A percentile compares a stretch with the other conserved stretches of the same genome.
These are phyloP conservation scores for Panicum miliaceum DNA, from an alignment of 176 grass and related monocot species.

Conservation along the genomic window DNA sequence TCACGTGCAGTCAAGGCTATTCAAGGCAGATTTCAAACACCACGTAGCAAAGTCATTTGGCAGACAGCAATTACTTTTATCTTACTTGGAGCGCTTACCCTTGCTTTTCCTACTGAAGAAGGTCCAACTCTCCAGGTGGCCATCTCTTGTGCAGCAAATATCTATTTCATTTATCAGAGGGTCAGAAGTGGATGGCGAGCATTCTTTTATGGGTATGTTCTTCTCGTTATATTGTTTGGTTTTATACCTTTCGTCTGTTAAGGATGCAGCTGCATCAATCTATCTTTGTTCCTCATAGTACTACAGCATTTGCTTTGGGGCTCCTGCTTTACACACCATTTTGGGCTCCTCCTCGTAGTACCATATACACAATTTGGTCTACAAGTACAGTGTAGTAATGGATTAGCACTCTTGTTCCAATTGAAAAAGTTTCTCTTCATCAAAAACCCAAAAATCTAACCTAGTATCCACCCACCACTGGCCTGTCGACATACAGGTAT, in stretches of 20 bases:
- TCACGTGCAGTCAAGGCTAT: slow-evolving; percentile 70
- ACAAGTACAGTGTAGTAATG: background rate
- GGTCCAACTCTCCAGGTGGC: slow-evolving; percentile 91
- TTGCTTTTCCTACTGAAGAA: slow-evolving; percentile 85
- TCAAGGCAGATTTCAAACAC: slow-evolving; percentile 83
- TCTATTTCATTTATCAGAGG: slow-evolving; percentile 89
- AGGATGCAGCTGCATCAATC: background rate
- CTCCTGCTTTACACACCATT: background rate
- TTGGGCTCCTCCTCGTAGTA: background rate
- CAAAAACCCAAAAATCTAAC: slow-evolving; percentile 1
- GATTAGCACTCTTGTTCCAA: background rate
- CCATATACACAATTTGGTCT: slow-evolving; percentile 2
- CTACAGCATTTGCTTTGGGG: background rate
- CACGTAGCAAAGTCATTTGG: slow-evolving; percentile 71
- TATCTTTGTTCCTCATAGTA: slow-evolving; percentile 29
- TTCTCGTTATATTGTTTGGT: slow-evolving; percentile 32
- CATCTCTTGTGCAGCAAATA: slow-evolving; percentile 73
- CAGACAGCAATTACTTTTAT: slow-evolving; percentile 68
- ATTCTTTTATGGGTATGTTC: slow-evolving; percentile 87
- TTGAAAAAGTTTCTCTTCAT: background rate
- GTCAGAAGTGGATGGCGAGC: slow-evolving; percentile 67
- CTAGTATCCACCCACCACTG: background rate
- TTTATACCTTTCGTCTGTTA: slow-evolving; percentile 30
- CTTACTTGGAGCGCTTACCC: slow-evolving; percentile 70
- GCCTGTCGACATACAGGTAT: background rate